phyloP scores from a whole-genome alignment of 176 grass and related monocot genomes.

The Aegilops tauschii region DNA sequence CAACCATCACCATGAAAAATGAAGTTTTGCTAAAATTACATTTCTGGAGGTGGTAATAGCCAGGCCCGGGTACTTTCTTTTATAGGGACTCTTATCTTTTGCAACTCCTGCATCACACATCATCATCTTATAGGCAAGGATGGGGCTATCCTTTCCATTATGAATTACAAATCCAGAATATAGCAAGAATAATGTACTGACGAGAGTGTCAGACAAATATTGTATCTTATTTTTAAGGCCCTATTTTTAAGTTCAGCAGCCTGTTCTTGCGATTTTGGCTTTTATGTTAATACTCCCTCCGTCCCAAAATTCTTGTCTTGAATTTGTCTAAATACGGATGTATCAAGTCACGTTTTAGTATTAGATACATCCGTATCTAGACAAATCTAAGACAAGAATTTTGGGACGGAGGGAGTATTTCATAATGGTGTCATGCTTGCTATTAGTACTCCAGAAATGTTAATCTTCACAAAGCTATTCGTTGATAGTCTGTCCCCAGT shows the following conservation, averaged over 20 bases:
- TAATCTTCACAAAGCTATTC: neutral
- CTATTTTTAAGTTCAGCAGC: neutral
- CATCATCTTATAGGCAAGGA: neutral
- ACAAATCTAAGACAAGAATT: no score
- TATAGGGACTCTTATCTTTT: neutral
- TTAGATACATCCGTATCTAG: no score
- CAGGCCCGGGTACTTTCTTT: neutral
- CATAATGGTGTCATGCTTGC: constrained; percentile 12
- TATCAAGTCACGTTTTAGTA: no score
- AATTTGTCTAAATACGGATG: no score
- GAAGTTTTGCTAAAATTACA: neutral
- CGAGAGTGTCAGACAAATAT: neutral
- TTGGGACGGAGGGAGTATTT: neutral
- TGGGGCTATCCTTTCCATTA: neutral
- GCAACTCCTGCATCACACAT: neutral
- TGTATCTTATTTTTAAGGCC: neutral
- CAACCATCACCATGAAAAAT: neutral
- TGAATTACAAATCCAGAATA: constrained; percentile 4
- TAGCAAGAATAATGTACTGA: neutral
- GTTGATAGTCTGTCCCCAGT: neutral
- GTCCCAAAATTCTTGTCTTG: no score
- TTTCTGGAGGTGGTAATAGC: constrained; percentile 1
- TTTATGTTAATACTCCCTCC: neutral
- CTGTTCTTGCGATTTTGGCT: neutral
- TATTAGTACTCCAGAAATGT: neutral